Evolutionary conservation across 2,329 filamentous ascomycete species (phyloP).

Genomic region (Cordyceps militaris): DNA sequence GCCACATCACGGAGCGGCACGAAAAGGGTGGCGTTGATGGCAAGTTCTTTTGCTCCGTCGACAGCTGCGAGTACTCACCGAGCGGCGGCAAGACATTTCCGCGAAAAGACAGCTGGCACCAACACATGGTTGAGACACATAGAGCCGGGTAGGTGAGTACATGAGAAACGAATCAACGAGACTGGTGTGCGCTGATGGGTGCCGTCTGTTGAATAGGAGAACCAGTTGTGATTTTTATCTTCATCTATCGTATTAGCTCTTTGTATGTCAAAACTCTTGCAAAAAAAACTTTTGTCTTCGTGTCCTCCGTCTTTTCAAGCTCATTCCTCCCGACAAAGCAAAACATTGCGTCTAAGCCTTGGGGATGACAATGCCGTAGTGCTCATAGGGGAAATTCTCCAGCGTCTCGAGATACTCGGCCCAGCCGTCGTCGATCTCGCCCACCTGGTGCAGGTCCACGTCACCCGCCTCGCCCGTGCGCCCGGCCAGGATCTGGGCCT

Average conservation of each 20-base stretch:
- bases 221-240: background rate
- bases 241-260: background rate
- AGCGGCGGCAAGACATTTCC: background rate
- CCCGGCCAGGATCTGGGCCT: slow-evolving; percentile 78
- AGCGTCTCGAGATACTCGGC: slow-evolving; percentile 46
- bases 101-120: background rate
- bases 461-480: slow-evolving; percentile 61
- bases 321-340: background rate
- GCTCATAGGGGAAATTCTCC: slow-evolving; percentile 49
- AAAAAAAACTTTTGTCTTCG: background rate
- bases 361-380: slow-evolving; percentile 49
- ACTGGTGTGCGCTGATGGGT: background rate
- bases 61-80: background rate
- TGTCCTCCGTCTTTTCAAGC: background rate
- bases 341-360: background rate
- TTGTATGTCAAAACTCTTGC: background rate
- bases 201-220: background rate
- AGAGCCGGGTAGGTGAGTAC: background rate
- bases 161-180: background rate
- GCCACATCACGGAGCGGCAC: background rate
- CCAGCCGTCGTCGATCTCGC: slow-evolving; percentile 54
- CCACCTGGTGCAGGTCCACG: slow-evolving; percentile 48
- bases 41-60: background rate
- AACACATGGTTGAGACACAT: background rate
- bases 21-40: background rate